Evolutionary conservation across 2,329 filamentous ascomycete genomes (phyloP), one percentile per base, ranked within the genome.

Genomic region (Aureobasidium vineae): DNA sequence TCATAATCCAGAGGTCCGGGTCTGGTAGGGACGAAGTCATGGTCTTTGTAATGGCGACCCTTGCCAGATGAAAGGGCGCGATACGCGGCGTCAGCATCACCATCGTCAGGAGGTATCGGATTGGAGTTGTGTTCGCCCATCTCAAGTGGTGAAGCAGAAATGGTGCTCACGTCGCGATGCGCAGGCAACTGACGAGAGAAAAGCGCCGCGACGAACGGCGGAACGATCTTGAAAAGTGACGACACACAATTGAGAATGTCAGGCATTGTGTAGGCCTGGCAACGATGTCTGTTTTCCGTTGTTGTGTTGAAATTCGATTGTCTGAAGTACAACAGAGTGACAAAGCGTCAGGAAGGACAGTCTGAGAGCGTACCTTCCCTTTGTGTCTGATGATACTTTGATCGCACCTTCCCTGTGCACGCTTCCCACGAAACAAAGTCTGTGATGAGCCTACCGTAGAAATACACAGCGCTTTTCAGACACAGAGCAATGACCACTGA

Each of bases 221-320:
- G 52, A 53, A 53, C n/a, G 21, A 56, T 23, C 36, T 15, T n/a
- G 5, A 56, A 56, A 41, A 56, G 52, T 56, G 52, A 56, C 52
- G 52, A 40, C 5, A 10, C 3, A 56, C 52, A 26, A 40, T 26
- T 6, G 33, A 5, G 11, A 56, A 26, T 40, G 13, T 56, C 31
- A 31, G 28, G 19, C 28, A 52, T 36, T 26, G 31, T 21, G 36
- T 41, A 36, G 52, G 21, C 52, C 33, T 41, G 33, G 31, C 50
- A 41, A 38, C 10, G 21, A 23, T 10, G 26, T 2, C 15, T 53
- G 50, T 53, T 36, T n/a, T 23, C n/a, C 50, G 21, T 2, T 40
- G 21, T 40, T 23, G 33, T 16, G 21, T 26, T 15, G 16, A 13
- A 10, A 0, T 31, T n/a, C 3, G 31, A 26, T 10, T 19, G n/a